phyloP scores from a whole-genome alignment of 1,139 yeast genomes.

The Protomyces inouyei region DNA sequence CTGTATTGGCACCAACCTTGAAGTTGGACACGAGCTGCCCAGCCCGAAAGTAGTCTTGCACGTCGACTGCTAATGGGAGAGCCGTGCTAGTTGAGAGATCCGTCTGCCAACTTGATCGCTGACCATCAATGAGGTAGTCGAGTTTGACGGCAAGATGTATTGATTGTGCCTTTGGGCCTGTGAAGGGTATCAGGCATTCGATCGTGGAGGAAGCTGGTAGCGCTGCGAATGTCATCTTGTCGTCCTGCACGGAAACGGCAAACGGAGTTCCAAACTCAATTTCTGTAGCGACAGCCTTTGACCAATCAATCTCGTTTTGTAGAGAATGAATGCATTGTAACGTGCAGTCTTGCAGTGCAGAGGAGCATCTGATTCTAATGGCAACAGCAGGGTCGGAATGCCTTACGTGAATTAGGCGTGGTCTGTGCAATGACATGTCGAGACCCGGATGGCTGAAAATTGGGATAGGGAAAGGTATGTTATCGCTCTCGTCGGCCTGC shows the following conservation, averaged over 20 bases:
- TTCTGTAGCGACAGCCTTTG: no score
- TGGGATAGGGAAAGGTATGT: neutral
- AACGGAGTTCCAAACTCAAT: no score
- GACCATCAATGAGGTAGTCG: neutral
- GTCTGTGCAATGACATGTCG: neutral
- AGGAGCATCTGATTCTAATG: neutral
- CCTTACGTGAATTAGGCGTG: neutral
- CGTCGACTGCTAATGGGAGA: conserved; percentile 61
- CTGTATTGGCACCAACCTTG: conserved; percentile 54
- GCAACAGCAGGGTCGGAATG: neutral
- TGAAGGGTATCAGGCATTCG: neutral
- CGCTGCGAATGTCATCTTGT: neutral
- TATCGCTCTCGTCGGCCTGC: neutral
- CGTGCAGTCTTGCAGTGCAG: no score
- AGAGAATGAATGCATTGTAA: no score
- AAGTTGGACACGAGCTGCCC: conserved; percentile 56
- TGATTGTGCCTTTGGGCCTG: no score
- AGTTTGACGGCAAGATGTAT: no score
- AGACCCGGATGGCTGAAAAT: neutral
- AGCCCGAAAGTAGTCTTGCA: conserved; percentile 65
- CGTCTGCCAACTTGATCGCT: neutral
- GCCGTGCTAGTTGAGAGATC: neutral
- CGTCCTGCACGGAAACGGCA: no score
- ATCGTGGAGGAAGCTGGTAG: neutral
- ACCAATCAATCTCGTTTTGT: no score